Evolutionary conservation across 108 stramenopile genomes (phyloP), one percentile per base, ranked within the genome.

Genomic region (Cyclotella atomus): DNA sequence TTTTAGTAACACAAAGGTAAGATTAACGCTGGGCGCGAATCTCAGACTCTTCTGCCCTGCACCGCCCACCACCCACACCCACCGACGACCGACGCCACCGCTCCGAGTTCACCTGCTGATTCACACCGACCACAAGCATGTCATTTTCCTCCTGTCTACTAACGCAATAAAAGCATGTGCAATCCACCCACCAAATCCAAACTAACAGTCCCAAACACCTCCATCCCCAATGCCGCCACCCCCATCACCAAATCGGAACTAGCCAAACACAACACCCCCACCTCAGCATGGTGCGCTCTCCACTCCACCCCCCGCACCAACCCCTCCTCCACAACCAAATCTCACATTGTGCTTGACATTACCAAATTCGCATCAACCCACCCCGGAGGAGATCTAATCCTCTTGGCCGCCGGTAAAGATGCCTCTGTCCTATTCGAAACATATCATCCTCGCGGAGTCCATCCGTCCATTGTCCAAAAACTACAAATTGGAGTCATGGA

Each of bases 331-430:
- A 20, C 14, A 14, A 54, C 1, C 24, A 45, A 21, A 8, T 8
- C 45, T 29, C 59, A 66, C 52, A 17, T 67, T 17, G 78, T 79
- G 20, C 59, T 79, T 64, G 86, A 87, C 64, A 70, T 84, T 36
- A 87, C 86, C 0, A 30, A 45, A 19, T 84, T 84, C 36, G 64
- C 76, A 0, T 43, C 59, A 21, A 59, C 20, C 20, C 87, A 88
- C 65, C 87, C 87, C 2, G 87, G 87, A 33, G 87, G 87, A n/a
- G 87, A 88, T 67, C 20, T 85, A 19, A 77, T 88, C 27, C 63
- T 84, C 10, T 43, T 84, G 28, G 55, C 76, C 2, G 71, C 76
- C 5, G 83, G 83, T 15, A 76, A 75, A 36, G 87, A 88, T 61
- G 85, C 87, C 16, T 79, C 85, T 15, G 81, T 84, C 0, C 69